Conservation (phyloP, 345 rosid genomes). For the Populus deltoides region DNA sequence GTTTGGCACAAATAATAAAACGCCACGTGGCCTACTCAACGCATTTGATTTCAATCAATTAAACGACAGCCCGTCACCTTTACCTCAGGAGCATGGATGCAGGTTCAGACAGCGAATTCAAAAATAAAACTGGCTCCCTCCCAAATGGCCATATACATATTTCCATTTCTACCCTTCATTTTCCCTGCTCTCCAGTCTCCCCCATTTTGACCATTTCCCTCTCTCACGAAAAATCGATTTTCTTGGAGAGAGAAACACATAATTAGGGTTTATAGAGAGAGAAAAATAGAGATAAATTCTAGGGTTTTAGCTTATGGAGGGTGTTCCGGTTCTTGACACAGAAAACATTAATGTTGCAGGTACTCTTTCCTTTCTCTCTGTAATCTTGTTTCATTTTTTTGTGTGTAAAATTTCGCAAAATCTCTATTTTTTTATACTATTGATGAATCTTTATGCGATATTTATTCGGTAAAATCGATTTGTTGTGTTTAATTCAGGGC, state of each 20-base stretch:
- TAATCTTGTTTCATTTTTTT: not conserved
- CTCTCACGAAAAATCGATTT: not conserved
- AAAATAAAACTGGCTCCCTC: not conserved
- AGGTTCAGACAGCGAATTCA: not conserved
- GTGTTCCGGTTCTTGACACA: not conserved
- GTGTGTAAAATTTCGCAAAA: not conserved
- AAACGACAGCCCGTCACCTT: not conserved
- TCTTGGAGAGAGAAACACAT: not conserved
- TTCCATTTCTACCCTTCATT: not conserved
- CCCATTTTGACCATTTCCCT: not conserved
- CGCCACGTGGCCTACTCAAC: not conserved
- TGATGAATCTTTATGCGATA: not conserved
- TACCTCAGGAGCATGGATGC: not conserved
- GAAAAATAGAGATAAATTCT: not conserved
- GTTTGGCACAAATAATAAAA: not conserved
- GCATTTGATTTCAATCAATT: not conserved
- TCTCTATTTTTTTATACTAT: not conserved
- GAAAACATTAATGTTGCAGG: slow-evolving; percentile 12
- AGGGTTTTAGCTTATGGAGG: slow-evolving; percentile 26
- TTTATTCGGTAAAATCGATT: not conserved
- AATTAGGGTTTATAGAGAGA: not conserved
- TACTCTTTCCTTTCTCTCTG: not conserved
- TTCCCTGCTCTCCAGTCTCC: not conserved
- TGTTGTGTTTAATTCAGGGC: not conserved
- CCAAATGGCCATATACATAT: not conserved